A percentile compares a stretch with the other conserved stretches of the same genome.
These are phyloP conservation scores for Fraxinus sp. DNA, from an alignment of 305 asterid species.

Conservation along the genomic window DNA sequence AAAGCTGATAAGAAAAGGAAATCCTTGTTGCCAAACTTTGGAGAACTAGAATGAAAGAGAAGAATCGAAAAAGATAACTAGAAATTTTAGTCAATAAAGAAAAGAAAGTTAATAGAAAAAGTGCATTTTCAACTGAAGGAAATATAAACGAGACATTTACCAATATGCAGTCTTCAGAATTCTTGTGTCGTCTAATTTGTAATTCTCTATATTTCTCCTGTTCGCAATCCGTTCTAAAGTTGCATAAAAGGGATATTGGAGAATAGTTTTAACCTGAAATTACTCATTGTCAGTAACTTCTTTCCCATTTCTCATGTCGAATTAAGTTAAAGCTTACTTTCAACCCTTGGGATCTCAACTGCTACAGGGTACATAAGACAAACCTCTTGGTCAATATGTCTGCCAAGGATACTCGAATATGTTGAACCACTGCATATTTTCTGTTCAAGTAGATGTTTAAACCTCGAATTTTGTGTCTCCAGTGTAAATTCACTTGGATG, in stretches of 20 bases:
- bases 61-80: neutral
- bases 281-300: constrained; percentile 20
- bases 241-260: constrained; percentile 63
- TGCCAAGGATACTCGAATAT: constrained; percentile 35
- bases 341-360: neutral
- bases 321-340: neutral
- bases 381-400: constrained; percentile 63
- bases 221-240: constrained; percentile 56
- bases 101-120: neutral
- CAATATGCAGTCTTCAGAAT: constrained; percentile 66
- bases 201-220: constrained; percentile 63
- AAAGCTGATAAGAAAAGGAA: constrained; percentile 54
- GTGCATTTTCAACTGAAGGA: neutral
- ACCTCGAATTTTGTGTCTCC: constrained; percentile 47
- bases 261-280: constrained; percentile 63
- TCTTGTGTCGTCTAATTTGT: constrained; percentile 49
- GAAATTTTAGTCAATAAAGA: neutral
- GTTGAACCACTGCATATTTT: constrained; percentile 30
- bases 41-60: constrained; percentile 48
- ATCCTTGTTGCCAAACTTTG: constrained; percentile 64
- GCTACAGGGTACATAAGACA: constrained; percentile 8
- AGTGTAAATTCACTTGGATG: constrained; percentile 50
- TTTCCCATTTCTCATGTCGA: neutral
- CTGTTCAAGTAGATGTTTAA: constrained; percentile 49
- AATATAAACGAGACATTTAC: constrained; percentile 38